Evolutionary conservation across 2,329 filamentous ascomycete genomes (phyloP), one percentile per base, ranked within the genome.

Genomic region (Metarhizium album): DNA sequence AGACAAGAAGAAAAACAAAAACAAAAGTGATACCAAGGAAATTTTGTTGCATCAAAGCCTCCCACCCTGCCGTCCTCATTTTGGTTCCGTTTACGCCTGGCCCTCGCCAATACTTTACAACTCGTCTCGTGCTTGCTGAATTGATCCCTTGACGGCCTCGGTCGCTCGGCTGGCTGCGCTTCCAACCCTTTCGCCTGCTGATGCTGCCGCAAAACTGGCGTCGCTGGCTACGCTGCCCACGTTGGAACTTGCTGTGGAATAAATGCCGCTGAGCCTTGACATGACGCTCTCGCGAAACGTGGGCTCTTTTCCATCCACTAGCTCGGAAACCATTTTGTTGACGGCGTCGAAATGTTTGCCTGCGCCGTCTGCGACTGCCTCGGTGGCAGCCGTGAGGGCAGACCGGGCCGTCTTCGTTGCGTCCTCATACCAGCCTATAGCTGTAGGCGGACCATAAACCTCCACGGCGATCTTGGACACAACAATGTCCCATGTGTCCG

Each of bases 241-340:
- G 1, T 74, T 80, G 0, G 80, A 74, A 2, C 78, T 69, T 1
- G 82, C 84, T 0, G 82, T 87, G 23, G 81, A 79, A 60, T 91
- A 93, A 0, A 82, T 86, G 3, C 78, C 83, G 51, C 80, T 79
- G 13, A 95, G 74, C 48, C 85, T 79, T 48, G 73, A 80, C 67
- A 89, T 81, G 3, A 91, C 84, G 53, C 86, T 90, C 61, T 94
- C 86, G 0, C 84, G 90, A 60, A 89, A 94, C 14, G 83, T 81
- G 0, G 87, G 83, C 62, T 94, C 88, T 64, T 84, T 88, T 49
- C 86, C 89, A 40, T 76, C 69, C 14, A 95, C 73, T 1, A 94
- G 72, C 65, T 94, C 88, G 1, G 84, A 86, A 14, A 95, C 76
- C 2, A 93, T 75, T 13, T 78, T 79, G 62, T 83, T 82, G 4